These are phyloP conservation scores for Dentipellis fragilis DNA, from an alignment of 768 basidiomycete species.

Conservation along the genomic window DNA sequence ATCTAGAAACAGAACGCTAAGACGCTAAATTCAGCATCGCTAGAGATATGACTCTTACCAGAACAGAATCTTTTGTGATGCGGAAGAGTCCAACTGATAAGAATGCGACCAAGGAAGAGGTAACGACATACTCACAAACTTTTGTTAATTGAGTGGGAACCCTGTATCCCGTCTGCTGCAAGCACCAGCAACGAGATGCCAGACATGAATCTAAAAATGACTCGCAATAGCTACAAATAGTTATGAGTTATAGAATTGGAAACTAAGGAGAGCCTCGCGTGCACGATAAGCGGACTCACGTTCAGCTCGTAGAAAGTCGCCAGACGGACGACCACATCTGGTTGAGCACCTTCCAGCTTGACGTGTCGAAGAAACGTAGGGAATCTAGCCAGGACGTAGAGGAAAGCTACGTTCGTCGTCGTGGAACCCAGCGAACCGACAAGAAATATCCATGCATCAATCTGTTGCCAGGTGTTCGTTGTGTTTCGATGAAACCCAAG, in stretches of 20 bases:
- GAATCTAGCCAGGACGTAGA: constrained; percentile 64
- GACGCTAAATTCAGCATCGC: not conserved
- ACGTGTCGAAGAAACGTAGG: constrained; percentile 62
- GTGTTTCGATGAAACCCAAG: not conserved
- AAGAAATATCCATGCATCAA: constrained; percentile 67
- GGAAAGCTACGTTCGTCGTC: constrained; percentile 55
- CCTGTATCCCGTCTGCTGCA: constrained; percentile 52
- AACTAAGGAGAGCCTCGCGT: not conserved
- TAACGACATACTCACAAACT: constrained; percentile 40
- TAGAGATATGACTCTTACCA: constrained; percentile 28
- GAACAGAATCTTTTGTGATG: constrained; percentile 41
- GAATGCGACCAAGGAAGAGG: not conserved
- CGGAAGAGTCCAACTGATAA: too few species aligned
- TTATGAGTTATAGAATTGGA: not conserved
- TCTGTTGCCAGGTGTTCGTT: constrained; percentile 27
- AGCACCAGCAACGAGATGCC: constrained; percentile 59
- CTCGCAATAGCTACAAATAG: constrained; percentile 45
- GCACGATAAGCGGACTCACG: constrained; percentile 30
- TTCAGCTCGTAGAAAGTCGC: constrained; percentile 72
- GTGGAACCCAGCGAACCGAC: constrained; percentile 59
- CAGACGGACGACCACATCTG: constrained; percentile 64
- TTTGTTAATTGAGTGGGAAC: constrained; percentile 36
- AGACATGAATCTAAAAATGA: constrained; percentile 69
- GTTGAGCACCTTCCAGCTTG: constrained; percentile 63
- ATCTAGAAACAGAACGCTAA: constrained; percentile 30